Evolutionary conservation across 1,139 yeast species (phyloP), one percentile per base, ranked within the genome.

Genomic region (Suhomyces kunorum): DNA sequence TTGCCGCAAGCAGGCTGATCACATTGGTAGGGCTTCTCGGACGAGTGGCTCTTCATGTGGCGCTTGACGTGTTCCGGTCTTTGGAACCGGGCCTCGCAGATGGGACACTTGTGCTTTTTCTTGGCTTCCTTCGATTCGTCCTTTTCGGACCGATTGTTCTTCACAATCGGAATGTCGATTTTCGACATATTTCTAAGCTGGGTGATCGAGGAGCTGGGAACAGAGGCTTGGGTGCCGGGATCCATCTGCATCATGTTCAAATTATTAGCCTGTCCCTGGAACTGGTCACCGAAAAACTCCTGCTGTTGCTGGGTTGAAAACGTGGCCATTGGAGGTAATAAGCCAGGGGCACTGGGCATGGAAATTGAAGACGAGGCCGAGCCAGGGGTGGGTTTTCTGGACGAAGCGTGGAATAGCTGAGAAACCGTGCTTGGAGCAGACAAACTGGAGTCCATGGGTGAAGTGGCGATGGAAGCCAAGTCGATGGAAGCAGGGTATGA

Each of bases 1-100:
- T 88, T 87, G 18, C 81, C 81, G 63, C 98, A 88, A 61, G 79
- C 78, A 33, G 78, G 75, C 58, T 79, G 71, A 40, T 81, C 80
- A 63, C 98, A 90, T 41, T 72, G 78, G 58, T 76, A 89, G 4
- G 96, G 97, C 58, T 86, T 85, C 51, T 87, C 96, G 23, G 87
- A 80, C 3, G 94, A 82, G 63, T 90, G 98, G 22, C 88, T 80
- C 54, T 94, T 76, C 79, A 85, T 72, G 59, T 90, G 98, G 55
- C 98, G 75, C 59, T 88, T 87, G 40, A 90, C 87, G 67, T 92
- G 96, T 56, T 92, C 96, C 25, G 94, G 90, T 45, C 98, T 74
- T 58, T 87, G 90, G 71, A 90, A 90, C 38, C 79, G 64, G 36
- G 83, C 77, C 39, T 77, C 78, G 54, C 95, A 83, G 45, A 88